phyloP scores from a whole-genome alignment of 129 eudicot species.

The Flaveria robusta region DNA sequence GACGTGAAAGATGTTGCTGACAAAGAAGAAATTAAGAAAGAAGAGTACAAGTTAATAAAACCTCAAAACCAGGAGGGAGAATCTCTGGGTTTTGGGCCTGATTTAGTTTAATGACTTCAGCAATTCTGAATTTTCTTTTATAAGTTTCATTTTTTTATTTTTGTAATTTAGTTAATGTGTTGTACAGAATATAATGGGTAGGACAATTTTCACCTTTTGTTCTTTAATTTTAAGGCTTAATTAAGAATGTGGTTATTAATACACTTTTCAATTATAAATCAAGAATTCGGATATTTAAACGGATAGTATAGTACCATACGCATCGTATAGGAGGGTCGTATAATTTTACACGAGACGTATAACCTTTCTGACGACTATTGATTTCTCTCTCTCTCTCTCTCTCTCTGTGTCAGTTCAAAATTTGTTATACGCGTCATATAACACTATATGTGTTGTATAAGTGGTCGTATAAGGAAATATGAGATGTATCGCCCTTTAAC shows the following conservation, averaged over 20 bases:
- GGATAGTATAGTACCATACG: too few relatives aligned
- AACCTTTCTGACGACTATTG: too few relatives aligned
- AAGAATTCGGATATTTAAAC: too few relatives aligned
- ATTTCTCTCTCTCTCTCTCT: too few relatives aligned
- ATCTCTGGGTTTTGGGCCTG: conserved; percentile 45
- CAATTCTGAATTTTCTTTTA: conserved; percentile 12
- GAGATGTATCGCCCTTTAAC: too few relatives aligned
- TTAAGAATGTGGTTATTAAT: not conserved
- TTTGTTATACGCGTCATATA: too few relatives aligned
- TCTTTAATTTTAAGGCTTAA: conserved; percentile 14
- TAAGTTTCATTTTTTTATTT: conserved; percentile 20
- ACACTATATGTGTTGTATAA: too few relatives aligned
- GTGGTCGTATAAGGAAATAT: too few relatives aligned
- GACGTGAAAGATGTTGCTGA: conserved; percentile 15
- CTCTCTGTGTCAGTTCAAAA: too few relatives aligned
- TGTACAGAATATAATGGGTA: conserved; percentile 36
- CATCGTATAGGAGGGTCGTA: too few relatives aligned
- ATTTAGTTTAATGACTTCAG: conserved; percentile 39
- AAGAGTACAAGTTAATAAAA: conserved; percentile 34
- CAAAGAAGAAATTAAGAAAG: conserved; percentile 40
- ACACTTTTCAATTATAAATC: too few relatives aligned
- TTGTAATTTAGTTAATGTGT: conserved; percentile 26
- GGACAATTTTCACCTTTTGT: conserved; percentile 17
- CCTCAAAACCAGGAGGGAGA: conserved; percentile 44
- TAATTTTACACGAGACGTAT: too few relatives aligned